Evolutionary conservation across 2,329 filamentous ascomycete genomes (phyloP), one percentile per base, ranked within the genome.

Genomic region (Alternaria ethzedia): DNA sequence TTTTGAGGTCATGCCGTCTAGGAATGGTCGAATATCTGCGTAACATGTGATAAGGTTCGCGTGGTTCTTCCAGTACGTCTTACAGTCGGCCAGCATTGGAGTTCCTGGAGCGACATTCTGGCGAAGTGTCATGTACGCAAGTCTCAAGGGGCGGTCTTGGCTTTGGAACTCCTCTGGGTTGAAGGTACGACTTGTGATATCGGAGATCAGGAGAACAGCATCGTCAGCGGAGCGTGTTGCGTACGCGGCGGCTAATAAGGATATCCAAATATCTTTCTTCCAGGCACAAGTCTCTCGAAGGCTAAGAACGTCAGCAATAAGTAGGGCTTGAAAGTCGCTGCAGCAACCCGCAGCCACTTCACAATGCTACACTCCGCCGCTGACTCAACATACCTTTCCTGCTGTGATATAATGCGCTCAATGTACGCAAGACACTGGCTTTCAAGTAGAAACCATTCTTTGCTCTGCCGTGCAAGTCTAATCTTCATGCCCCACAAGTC

Each of bases 21-120:
- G 66, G 46, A 72, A 71, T 6, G 44, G 70, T 21, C 69, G 66
- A 4, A 79, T 65, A 54, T 79, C 78, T 9, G 64, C 59, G 47
- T 75, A 79, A 61, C 76, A 78, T 20, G 59, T 67, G 5, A 68
- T 67, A 11, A 70, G 59, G 15, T 56, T 63, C 9, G 65, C 67
- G 47, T 73, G 67, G 2, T 69, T 49, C 21, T 66, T 28, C 68
- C 70, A 78, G 50, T 73, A 78, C 2, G 63, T 55, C 46, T 74
- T 64, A 54, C 71, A 76, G 43, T 68, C 59, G 17, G 60, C 30
- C 11, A 69, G 44, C 30, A 72, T 63, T 10, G 59, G 51, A 13
- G 52, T 45, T 15, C 52, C 58, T 11, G 30, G 30, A 41, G 36
- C 49, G 6, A 68, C 54, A 15, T 54, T 65, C 3, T 59, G 50